Evolutionary conservation across 805 yeast species (phyloP), one percentile per base, ranked within the genome.

Genomic region (Hanseniaspora nectarophila): DNA sequence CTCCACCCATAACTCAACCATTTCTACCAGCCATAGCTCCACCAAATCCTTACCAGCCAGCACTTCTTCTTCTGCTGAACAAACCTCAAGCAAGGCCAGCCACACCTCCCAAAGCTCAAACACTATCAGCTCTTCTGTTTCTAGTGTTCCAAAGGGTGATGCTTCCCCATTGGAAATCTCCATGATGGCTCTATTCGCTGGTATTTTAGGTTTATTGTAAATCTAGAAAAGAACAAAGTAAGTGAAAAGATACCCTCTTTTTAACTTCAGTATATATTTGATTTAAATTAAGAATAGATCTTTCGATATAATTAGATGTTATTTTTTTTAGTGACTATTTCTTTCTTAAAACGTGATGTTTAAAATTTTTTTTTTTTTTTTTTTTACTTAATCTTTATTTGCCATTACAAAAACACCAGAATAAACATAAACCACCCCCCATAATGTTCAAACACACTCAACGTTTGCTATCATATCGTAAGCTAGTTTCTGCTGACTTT

Each of bases 11-110:
- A 68, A 77, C 56, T 61, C 73, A 51, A 69, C 72, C 52, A 70
- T 73, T 18, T 21, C 43, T 6, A 18, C 43, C n/a, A 21, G 81
- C 81, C 72, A 31, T 78, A 82, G 70, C 31, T 81, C 61, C 60
- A 61, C 37, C 73, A 85, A 45, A 67, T 80, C 47, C 18, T 12
- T 32, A 29, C 10, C 32, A 26, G 71, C 77, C 35, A 85, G 94
- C 74, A 67, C 75, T 43, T 78, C 81, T 56, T 76, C 84, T 59
- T 72, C 45, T 62, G 31, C 31, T 23, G 28, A 8, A 3, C 31
- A 16, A 39, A 23, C 31, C 31, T 23, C 43, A 5, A 16, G 31
- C 10, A 7, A 13, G 43, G 10, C 26, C 31, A 5, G 13, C 4
- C 13, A n/a, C n/a, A n/a, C n/a, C n/a, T n/a, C n/a, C n/a, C n/a